Conservation (phyloP, 2,329 filamentous ascomycete genomes). For the Xylaria sp. region DNA sequence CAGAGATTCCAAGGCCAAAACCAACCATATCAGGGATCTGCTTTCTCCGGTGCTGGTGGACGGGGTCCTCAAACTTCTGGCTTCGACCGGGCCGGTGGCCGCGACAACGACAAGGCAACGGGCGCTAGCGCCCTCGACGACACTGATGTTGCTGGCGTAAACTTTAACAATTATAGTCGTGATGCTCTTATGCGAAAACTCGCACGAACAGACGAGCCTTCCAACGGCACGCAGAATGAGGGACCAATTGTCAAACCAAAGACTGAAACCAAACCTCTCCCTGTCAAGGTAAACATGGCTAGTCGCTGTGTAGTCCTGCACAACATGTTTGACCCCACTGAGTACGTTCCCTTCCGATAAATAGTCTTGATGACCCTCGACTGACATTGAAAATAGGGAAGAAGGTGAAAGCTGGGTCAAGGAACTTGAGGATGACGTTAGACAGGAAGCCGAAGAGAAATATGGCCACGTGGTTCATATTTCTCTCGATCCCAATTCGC, state of each 20-base stretch:
- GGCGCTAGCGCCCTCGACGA: constrained; percentile 96
- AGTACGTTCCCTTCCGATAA: constrained; percentile 70
- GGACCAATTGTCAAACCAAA: constrained; percentile 80
- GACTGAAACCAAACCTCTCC: constrained; percentile 79
- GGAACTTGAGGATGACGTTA: constrained; percentile 93
- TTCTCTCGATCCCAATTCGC: constrained; percentile 89
- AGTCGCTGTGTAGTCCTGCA: constrained; percentile 93
- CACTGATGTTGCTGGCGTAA: constrained; percentile 96
- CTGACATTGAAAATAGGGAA: constrained; percentile 70
- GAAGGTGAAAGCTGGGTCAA: constrained; percentile 89
- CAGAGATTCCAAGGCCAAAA: constrained; percentile 90
- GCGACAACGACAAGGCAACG: constrained; percentile 88
- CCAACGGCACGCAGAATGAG: constrained; percentile 72
- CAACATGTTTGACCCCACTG: constrained; percentile 92
- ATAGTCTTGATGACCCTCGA: constrained; percentile 3
- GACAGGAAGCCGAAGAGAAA: constrained; percentile 90
- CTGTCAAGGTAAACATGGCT: constrained; percentile 88
- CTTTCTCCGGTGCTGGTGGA: constrained; percentile 89
- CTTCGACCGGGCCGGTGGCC: constrained; percentile 90
- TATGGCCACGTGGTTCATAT: constrained; percentile 99
- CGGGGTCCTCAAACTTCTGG: constrained; percentile 85
- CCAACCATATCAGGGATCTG: constrained; percentile 84
- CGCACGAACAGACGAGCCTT: constrained; percentile 89
- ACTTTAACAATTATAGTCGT: constrained; percentile 99
- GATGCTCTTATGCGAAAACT: constrained; percentile 99